Conservation (phyloP, 768 basidiomycete species). For the Suillus ampliporus region DNA sequence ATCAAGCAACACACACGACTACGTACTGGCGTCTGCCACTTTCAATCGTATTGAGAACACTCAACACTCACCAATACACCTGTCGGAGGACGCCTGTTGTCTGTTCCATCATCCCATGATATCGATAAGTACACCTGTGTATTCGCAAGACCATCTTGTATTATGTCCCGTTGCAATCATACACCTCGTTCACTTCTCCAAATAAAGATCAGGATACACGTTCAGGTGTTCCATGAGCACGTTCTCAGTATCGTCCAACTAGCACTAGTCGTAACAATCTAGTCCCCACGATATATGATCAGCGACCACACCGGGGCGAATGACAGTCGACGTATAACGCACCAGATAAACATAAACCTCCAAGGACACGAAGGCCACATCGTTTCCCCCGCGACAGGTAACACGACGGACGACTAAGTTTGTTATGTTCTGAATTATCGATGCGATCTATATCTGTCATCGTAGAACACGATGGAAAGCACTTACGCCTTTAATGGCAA, state of each 20-base stretch:
- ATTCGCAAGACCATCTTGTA: background rate
- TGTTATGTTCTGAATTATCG: slow-evolving; percentile 52
- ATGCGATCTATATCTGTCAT: background rate
- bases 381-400: slow-evolving; percentile 63
- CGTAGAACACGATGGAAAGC: background rate
- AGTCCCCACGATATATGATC: background rate
- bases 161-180: background rate
- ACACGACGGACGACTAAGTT: slow-evolving; percentile 54
- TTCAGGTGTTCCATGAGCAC: too few relatives aligned
- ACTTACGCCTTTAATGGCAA: slow-evolving; percentile 67
- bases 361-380: slow-evolving; percentile 64
- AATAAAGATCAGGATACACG: too few relatives aligned
- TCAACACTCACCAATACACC: slow-evolving; percentile 38
- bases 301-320: background rate
- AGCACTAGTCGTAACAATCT: background rate
- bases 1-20: slow-evolving; percentile 48
- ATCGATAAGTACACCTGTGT: slow-evolving; percentile 58
- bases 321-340: slow-evolving; percentile 12
- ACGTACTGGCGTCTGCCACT: slow-evolving; percentile 37
- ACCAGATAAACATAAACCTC: slow-evolving; percentile 62
- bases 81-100: slow-evolving; percentile 59
- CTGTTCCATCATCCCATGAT: slow-evolving; percentile 53
- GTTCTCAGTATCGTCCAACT: background rate
- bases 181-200: too few relatives aligned
- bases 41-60: slow-evolving; percentile 20